Evolutionary conservation across 129 eudicot species (phyloP), one percentile per base, ranked within the genome.

Genomic region (Ambrosia trifida): DNA sequence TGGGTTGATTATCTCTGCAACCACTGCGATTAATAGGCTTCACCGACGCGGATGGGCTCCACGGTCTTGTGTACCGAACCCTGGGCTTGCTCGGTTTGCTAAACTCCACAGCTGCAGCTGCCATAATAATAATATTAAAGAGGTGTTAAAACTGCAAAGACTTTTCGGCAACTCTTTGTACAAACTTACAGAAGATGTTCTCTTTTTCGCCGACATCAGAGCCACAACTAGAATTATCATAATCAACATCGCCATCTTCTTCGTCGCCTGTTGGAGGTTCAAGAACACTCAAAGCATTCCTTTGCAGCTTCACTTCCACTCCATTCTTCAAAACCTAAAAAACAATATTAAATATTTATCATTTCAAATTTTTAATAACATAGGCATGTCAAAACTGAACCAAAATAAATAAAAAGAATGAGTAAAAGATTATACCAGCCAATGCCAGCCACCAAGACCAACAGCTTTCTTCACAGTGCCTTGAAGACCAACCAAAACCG

Each of bases 391-490:
- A n/a, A 45, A 68, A 17, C 19, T 57, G 7, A 67, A 51, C n/a
- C 0, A 54, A 53, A 74, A 4, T 1, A n/a, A 14, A 36, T 1
- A 11, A 20, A 51, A 71, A 24, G 9, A 3, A 6, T 47, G 38
- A 51, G 51, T 59, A 40, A 17, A 59, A 68, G 73, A 13, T 30
- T 66, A 12, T 69, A 59, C 98, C 98, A 93, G 96, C 98, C 98
- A 93, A 82, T 93, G 98, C 98, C 98, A 93, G 65, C 98, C 98
- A 77, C 98, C 98, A 78, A 91, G 96, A 65, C 96, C 96, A 88
- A 88, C 96, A 50, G 98, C 98, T 81, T 91, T 91, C 87, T 88
- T 91, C 68, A 91, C 97, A 61, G 86, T 90, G 32, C 97, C 97
- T 88, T 88, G 98, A 72, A 92, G 79, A 54, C 98, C 98, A 67